Evolutionary conservation across 2,329 filamentous ascomycete genomes (phyloP).

Genomic region (Neonectria sp.): DNA sequence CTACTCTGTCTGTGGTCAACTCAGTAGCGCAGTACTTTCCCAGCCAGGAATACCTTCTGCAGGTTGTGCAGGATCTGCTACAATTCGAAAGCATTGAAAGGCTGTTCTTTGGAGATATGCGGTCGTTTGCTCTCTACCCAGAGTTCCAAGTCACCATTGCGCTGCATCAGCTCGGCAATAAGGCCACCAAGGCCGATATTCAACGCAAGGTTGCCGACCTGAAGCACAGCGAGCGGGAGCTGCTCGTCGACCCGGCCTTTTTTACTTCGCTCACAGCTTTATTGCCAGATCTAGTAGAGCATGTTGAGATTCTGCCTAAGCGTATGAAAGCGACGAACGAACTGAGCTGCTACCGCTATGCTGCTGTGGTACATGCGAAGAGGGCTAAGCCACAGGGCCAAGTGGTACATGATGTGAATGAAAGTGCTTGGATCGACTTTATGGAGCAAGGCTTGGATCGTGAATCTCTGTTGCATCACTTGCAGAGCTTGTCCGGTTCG

Average conservation of each 20-base stretch:
- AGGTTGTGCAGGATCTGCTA: conserved; percentile 34
- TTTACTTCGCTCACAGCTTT: too few relatives aligned
- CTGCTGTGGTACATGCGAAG: conserved; percentile 35
- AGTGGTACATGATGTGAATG: conserved; percentile 29
- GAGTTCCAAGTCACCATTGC: conserved; percentile 35
- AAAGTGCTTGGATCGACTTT: conserved; percentile 41
- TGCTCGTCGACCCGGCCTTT: conserved; percentile 42
- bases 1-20: conserved; percentile 45
- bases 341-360: too few relatives aligned
- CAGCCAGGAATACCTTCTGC: conserved; percentile 39
- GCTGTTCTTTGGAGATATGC: conserved; percentile 44
- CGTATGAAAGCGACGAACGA: too few relatives aligned
- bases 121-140: conserved; percentile 35
- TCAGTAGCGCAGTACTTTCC: conserved; percentile 51
- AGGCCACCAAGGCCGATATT: conserved; percentile 15
- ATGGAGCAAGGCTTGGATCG: conserved; percentile 19
- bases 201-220: conserved; percentile 31
- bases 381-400: not conserved
- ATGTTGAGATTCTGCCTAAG: too few relatives aligned
- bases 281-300: too few relatives aligned
- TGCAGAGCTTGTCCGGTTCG: conserved; percentile 8
- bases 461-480: conserved; percentile 18
- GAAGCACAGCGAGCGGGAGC: conserved; percentile 35
- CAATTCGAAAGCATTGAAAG: conserved; percentile 10
- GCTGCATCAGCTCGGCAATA: conserved; percentile 6